A percentile compares a stretch with the other conserved stretches of the same genome.
Conservation (phyloP, 225 moss, liverwort and hornwort genomes). For the Polytrichum formosum region DNA sequence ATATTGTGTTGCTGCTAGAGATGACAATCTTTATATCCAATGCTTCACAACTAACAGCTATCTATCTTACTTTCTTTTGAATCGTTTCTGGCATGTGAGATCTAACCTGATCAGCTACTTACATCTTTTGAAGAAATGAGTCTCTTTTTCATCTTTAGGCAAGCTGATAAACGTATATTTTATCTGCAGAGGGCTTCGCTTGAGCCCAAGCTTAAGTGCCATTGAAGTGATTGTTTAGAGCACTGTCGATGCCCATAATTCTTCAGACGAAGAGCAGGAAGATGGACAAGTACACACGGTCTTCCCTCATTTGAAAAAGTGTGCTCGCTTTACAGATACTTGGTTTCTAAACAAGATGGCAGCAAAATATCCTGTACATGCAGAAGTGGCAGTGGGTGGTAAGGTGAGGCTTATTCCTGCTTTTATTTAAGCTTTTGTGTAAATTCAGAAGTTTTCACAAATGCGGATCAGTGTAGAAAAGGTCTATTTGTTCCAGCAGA, state of each 20-base stretch:
- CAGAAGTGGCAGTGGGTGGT: conserved; percentile 87
- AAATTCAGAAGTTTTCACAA: no score
- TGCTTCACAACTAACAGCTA: no score
- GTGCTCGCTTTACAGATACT: conserved; percentile 69
- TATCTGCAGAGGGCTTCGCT: conserved; percentile 63
- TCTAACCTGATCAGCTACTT: no score
- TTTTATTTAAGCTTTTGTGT: no score
- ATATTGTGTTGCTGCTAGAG: conserved; percentile 2
- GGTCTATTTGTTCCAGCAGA: no score
- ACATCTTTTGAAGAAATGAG: no score
- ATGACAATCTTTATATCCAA: no score
- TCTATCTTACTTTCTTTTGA: no score
- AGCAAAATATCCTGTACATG: conserved; percentile 59
- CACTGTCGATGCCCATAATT: conserved; percentile 59
- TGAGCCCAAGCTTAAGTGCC: conserved; percentile 72
- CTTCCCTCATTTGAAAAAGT: conserved; percentile 88
- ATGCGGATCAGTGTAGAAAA: no score
- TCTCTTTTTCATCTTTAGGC: no score
- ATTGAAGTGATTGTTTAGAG: conserved; percentile 86
- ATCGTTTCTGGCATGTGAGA: no score
- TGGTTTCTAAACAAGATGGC: conserved; percentile 87
- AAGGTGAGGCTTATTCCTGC: conserved; percentile 44
- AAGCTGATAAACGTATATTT: no score
- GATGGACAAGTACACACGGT: conserved; percentile 45
- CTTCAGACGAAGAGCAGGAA: conserved; percentile 14